Evolutionary conservation across 768 basidiomycete genomes (phyloP).

Genomic region (Baorangia bicolor): DNA sequence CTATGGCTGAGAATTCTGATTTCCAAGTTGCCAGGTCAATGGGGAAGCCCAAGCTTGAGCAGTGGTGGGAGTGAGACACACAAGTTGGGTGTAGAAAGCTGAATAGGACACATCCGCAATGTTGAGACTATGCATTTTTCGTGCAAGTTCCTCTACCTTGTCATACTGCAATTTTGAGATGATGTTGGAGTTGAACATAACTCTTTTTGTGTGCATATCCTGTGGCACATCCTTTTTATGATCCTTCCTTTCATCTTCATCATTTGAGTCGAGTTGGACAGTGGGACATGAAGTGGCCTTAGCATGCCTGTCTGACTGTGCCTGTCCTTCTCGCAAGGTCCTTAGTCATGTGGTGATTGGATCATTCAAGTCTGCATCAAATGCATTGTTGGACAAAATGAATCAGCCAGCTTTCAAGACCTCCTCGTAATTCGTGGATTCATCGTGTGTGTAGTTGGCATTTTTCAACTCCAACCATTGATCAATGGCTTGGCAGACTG

Average conservation of each 20-base stretch:
- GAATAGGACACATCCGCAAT: background rate
- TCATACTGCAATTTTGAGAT: background rate
- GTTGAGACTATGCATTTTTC: background rate
- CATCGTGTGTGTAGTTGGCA: background rate
- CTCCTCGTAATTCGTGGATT: background rate
- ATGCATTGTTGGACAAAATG: background rate
- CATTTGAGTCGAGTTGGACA: background rate
- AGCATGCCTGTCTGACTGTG: too few species aligned
- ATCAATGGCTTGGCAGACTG: background rate
- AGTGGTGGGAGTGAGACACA: background rate
- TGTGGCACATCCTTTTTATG: background rate
- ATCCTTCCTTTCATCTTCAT: background rate
- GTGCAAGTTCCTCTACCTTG: background rate
- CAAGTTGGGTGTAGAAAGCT: background rate
- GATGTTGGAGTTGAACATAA: background rate
- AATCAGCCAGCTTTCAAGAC: background rate
- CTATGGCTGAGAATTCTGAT: too few species aligned
- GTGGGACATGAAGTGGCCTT: too few species aligned
- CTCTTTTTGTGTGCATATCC: background rate
- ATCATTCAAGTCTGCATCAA: background rate
- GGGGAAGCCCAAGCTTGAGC: background rate
- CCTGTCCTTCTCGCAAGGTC: background rate
- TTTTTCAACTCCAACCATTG: background rate
- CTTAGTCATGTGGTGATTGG: background rate
- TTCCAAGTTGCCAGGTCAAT: background rate